Evolutionary conservation across 345 rosid species (phyloP).

Genomic region (Passiflora organensis): DNA sequence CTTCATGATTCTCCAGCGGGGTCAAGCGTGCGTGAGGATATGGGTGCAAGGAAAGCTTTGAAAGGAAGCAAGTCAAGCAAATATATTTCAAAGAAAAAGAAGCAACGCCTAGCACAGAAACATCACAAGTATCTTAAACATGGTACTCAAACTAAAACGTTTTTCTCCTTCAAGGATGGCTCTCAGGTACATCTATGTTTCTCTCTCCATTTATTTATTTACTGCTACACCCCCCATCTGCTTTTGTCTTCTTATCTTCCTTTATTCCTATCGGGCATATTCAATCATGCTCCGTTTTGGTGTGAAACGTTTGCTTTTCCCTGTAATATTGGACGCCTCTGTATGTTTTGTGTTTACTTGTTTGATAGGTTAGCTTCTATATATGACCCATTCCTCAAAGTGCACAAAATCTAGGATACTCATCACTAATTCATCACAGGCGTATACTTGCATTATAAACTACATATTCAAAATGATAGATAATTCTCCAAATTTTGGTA

Average conservation of each 20-base stretch:
- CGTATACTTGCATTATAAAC: no score
- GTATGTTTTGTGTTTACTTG: background rate
- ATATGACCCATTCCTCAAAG: background rate
- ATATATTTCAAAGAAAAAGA: constrained; percentile 44
- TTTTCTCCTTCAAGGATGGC: constrained; percentile 33
- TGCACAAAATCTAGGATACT: background rate
- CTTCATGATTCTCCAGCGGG: constrained; percentile 29
- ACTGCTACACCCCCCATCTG: no score
- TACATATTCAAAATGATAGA: no score
- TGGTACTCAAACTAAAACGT: constrained; percentile 47
- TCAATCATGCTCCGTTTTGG: no score
- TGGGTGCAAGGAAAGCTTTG: constrained; percentile 26
- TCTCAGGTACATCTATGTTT: constrained; percentile 47
- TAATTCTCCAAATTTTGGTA: no score
- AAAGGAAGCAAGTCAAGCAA: constrained; percentile 41
- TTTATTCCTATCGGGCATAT: no score
- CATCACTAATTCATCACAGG: no score
- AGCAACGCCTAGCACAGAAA: constrained; percentile 37
- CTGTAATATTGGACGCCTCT: no score
- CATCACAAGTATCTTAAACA: constrained; percentile 47
- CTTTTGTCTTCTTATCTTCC: constrained; percentile 8
- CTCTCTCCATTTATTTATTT: constrained; percentile 2
- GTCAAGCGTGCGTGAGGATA: constrained; percentile 26
- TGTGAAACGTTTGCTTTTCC: no score
- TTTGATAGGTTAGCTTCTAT: background rate